Evolutionary conservation across 2,329 filamentous ascomycete genomes (phyloP).

Genomic region (Diaporthe ilicicola): DNA sequence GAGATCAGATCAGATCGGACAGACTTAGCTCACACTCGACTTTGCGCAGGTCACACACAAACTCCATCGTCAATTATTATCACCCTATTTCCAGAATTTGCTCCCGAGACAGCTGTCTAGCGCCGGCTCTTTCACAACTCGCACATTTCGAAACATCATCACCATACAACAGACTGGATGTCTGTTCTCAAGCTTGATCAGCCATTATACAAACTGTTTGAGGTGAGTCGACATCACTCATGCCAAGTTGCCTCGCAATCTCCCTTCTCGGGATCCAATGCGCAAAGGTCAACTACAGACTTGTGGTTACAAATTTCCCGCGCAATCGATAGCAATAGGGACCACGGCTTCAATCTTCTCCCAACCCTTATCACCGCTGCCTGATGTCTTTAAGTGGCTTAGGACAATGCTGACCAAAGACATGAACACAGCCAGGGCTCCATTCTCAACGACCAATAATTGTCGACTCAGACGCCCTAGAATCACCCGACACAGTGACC

Average conservation of each 20-base stretch:
- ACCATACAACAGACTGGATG: conserved; percentile 59
- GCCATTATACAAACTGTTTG: conserved; percentile 65
- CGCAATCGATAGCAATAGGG: not conserved
- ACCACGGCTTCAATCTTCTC: not conserved
- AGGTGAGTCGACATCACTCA: conserved; percentile 57
- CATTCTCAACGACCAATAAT: conserved; percentile 65
- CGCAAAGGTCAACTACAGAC: not conserved
- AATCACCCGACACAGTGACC: conserved; percentile 65
- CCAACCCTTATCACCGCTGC: not conserved
- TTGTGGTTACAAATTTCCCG: not conserved
- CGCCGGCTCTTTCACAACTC: conserved; percentile 40
- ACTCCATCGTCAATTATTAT: not conserved
- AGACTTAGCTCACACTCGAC: conserved; percentile 35
- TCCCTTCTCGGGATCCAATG: not conserved
- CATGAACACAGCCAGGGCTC: conserved; percentile 55
- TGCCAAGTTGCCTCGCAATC: not conserved
- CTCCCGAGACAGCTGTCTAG: conserved; percentile 48
- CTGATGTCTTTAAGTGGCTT: not conserved
- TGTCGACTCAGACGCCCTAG: conserved; percentile 62
- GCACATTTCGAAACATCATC: conserved; percentile 5
- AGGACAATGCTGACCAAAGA: conserved; percentile 11
- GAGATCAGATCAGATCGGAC: conserved; percentile 29
- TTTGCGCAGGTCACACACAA: conserved; percentile 24
- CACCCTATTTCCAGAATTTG: conserved; percentile 21
- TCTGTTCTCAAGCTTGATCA: conserved; percentile 65